Evolutionary conservation across 1,284 basidiomycete species (phyloP), one percentile per base, ranked within the genome.

Genomic region (Apiotrichum gracile): DNA sequence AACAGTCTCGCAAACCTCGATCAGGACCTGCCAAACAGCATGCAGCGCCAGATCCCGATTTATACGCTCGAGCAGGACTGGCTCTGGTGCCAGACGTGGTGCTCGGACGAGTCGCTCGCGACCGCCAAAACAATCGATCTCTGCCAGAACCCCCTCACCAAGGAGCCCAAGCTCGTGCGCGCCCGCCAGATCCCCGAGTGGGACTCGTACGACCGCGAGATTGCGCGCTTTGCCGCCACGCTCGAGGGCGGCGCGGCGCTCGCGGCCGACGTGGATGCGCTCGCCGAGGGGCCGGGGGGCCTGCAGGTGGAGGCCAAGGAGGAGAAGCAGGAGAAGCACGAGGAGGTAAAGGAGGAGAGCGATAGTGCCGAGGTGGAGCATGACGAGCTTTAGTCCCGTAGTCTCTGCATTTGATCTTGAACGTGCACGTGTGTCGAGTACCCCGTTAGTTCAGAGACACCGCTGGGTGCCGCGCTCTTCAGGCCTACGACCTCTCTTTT

Each of bases 181-280:
- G 96, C 94, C 1, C 83, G 93, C 35, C 85, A 93, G 66, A 97
- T 98, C 49, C 93, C 94, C 0, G 94, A 98, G 73, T 98, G 94
- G 96, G 91, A 93, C 56, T 81, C 81, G 42, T 97, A 97, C 67
- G 94, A 97, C 58, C 64, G 60, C 47, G 73, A 76, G 53, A 72
- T 76, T n/a, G 73, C 73, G 8, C 55, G 74, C 26, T 88, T 93
- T 61, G 83, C 85, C 1, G 80, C 82, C 19, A 78, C 80, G 46
- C 76, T 91, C 37, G 55, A 60, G n/a, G 51, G 60, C 34, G 64
- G 53, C 35, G 55, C 44, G 5, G 81, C 84, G 31, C 81, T 85
- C 14, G 82, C 83, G 5, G 85, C 82, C 2, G 86, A 87, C 72
- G 81, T 84, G 10, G 86, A 85, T 62, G 83, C 84, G 24, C 77